These are phyloP conservation scores for Penicillium sp. DNA, from an alignment of 2,329 filamentous ascomycete genomes.

Conservation along the genomic window DNA sequence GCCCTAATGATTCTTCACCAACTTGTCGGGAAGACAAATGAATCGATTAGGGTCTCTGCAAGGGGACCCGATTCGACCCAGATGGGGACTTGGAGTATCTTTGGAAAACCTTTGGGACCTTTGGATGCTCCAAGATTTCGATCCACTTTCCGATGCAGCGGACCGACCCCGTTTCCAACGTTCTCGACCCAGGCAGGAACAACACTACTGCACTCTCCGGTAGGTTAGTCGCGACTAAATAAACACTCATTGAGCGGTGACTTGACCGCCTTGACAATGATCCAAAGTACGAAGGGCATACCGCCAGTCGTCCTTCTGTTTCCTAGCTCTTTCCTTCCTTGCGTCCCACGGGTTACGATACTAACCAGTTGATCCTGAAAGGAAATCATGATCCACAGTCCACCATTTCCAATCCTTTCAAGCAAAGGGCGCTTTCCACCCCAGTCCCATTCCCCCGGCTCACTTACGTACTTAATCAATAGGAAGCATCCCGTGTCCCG, in stretches of 20 bases:
- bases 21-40: not conserved
- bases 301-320: not conserved
- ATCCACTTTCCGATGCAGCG: constrained; percentile 46
- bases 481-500: constrained; percentile 8
- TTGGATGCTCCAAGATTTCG: constrained; percentile 17
- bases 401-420: constrained; percentile 30
- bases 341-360: not conserved
- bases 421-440: constrained; percentile 8
- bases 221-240: not conserved
- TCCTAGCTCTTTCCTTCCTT: not conserved
- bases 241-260: constrained; percentile 25
- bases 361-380: not conserved
- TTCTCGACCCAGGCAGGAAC: constrained; percentile 32
- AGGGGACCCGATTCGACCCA: constrained; percentile 5
- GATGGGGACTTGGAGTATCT: not conserved
- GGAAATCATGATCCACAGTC: not conserved
- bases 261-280: constrained; percentile 23
- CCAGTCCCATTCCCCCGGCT: constrained; percentile 17
- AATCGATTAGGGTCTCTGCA: not conserved
- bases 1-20: not conserved
- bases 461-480: constrained; percentile 10
- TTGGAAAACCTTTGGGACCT: not conserved
- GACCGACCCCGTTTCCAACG: constrained; percentile 41
- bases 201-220: not conserved
- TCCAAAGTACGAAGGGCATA: not conserved